Percentiles rank a stretch among this genome's conserved stretches.
Evolutionary conservation across 1,284 basidiomycete species (phyloP).

Genomic region (Pulveroboletus sp.): DNA sequence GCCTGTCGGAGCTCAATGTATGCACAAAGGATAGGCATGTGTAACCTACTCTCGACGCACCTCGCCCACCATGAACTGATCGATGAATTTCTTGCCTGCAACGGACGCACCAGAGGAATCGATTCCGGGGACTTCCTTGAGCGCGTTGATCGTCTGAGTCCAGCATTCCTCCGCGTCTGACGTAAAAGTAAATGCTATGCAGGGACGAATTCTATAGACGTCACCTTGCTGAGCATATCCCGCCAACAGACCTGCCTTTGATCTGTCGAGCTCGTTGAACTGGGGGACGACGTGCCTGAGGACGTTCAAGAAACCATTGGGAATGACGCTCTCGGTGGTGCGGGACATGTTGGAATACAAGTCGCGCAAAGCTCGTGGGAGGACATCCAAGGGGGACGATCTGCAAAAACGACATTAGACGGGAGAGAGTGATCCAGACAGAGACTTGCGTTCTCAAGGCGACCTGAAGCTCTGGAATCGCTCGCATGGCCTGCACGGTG

Average conservation of each 20-base stretch:
- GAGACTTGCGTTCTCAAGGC: slow-evolving; percentile 60
- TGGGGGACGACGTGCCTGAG: slow-evolving; percentile 86
- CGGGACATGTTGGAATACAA: slow-evolving; percentile 74
- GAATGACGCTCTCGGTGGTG: slow-evolving; percentile 80
- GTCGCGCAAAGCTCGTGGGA: slow-evolving; percentile 67
- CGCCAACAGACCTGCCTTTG: slow-evolving; percentile 41
- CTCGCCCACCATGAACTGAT: slow-evolving; percentile 83
- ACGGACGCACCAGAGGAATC: slow-evolving; percentile 41
- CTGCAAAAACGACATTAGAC: slow-evolving; percentile 13
- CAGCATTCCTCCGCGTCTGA: slow-evolving; percentile 96
- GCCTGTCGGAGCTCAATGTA: slow-evolving; percentile 43
- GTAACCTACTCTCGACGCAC: slow-evolving; percentile 77
- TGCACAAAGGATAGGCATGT: background rate
- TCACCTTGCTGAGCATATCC: slow-evolving; percentile 88
- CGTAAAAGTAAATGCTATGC: slow-evolving; percentile 3
- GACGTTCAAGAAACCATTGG: slow-evolving; percentile 68
- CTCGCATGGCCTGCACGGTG: slow-evolving; percentile 87
- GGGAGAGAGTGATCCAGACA: background rate
- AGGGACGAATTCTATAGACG: background rate
- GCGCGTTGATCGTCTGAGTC: slow-evolving; percentile 78
- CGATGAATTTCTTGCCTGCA: slow-evolving; percentile 63
- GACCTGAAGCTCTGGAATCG: slow-evolving; percentile 84
- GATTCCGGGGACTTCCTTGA: slow-evolving; percentile 61
- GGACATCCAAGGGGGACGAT: slow-evolving; percentile 32
- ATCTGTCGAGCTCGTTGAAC: slow-evolving; percentile 78